These are phyloP conservation scores for Gossypium stocksii DNA, from an alignment of 345 rosid genomes.

Conservation along the genomic window DNA sequence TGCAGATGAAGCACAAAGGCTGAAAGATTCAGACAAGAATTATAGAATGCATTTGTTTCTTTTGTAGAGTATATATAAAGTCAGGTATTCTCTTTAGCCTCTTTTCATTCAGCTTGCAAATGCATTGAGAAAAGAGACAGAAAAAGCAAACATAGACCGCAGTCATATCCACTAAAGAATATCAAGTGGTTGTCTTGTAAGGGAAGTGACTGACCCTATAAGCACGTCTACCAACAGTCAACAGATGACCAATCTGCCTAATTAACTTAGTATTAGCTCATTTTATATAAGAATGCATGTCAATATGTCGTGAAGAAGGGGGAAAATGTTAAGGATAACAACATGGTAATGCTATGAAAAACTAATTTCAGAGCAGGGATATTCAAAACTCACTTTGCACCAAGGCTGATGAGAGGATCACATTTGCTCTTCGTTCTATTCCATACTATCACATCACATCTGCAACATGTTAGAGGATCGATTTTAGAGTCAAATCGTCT, in stretches of 20 bases:
- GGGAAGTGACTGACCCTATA: neutral
- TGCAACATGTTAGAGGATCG: constrained; percentile 22
- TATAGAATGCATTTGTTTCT: neutral
- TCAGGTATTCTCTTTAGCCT: neutral
- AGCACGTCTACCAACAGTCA: neutral
- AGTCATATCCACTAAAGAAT: neutral
- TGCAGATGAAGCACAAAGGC: neutral
- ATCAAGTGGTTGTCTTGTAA: neutral
- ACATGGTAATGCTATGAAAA: neutral
- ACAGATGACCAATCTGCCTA: neutral
- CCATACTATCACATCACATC: constrained; percentile 89
- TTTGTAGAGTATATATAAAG: neutral
- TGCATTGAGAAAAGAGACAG: neutral
- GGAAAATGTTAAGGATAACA: neutral
- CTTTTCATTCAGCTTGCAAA: neutral
- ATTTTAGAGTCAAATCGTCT: neutral
- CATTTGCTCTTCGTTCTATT: constrained; percentile 93
- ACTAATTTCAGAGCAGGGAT: neutral
- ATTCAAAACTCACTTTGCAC: constrained; percentile 67
- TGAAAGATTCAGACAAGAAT: neutral
- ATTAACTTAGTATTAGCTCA: neutral
- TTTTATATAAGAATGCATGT: neutral
- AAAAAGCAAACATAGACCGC: neutral
- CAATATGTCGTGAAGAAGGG: neutral
- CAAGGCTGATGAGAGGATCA: constrained; percentile 72